Base-by-base conservation (phyloP, 2,329 filamentous ascomycete species). In the Alternaria sp. region DNA sequence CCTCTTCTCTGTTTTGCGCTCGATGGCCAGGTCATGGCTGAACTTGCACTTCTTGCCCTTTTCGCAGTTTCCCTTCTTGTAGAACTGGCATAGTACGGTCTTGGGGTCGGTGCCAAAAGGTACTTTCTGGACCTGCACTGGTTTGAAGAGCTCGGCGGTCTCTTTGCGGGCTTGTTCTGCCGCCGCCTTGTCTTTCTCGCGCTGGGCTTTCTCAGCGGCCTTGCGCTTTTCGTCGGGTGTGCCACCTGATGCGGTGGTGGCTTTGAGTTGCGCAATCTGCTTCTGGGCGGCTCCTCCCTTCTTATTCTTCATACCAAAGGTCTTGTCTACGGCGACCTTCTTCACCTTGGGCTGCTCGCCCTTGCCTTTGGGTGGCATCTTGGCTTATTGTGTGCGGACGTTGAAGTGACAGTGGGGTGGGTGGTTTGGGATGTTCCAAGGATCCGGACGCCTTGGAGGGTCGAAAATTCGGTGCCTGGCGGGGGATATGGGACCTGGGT, bases 281-380 rank as follows among this genome's bases (percentile, higher is more conserved):
- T 90, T 97, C 83, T 98, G 93, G 59, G 94, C 95, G 56, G 89
- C 90, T 61, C 89, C 91, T 72, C 96, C 96, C 87, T 97, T 99
- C 86, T 99, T 99, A 80, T 99, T 99, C 85, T 99, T 99, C 96
- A 99, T 98, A 75, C 96, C 96, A 86, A 99, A 99, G 53, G 96
- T 97, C 84, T 95, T 96, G 86, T 99, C 96, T 67, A 96, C 93
- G 68, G 94, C 92, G 47, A 85, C 76, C 83, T 93, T 93, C 72
- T 80, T 79, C 71, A 81, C 80, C 75, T 84, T 83, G 61, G 83
- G 82, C 68, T 82, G 79, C 53, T 81, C 78, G 65, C 70, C 71
- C 75, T 82, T 82, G 66, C 79, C 78, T 80, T 94, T 94, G 63
- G 92, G 92, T 80, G 92, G 84, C 92, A 94, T 94, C 75, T 75